Evolutionary conservation across 257 asterid genomes (phyloP).

Genomic region (Nyctanthes arbortristis): DNA sequence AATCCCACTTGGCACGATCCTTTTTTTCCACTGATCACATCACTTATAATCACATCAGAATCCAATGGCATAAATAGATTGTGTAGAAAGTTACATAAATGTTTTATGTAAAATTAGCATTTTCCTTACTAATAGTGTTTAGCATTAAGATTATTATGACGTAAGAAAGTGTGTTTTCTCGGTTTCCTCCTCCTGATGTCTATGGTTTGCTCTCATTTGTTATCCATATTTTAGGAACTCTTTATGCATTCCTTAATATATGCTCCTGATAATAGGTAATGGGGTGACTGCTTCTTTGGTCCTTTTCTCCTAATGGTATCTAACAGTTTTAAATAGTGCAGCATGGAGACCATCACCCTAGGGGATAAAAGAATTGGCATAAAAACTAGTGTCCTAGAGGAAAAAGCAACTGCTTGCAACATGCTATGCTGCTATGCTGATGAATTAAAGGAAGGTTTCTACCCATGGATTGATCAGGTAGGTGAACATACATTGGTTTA

Average conservation of each 20-base stretch:
- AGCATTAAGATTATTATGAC: slow-evolving; percentile 4
- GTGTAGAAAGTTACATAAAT: no score
- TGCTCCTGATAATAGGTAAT: background rate
- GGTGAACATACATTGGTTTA: slow-evolving; percentile 30
- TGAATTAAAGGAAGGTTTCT: slow-evolving; percentile 97
- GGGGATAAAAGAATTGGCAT: slow-evolving; percentile 98
- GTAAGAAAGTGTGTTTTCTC: background rate
- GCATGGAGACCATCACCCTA: slow-evolving; percentile 96
- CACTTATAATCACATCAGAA: no score
- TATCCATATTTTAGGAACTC: background rate
- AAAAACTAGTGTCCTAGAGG: slow-evolving; percentile 94
- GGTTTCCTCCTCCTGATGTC: background rate
- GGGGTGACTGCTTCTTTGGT: background rate
- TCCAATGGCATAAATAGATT: no score
- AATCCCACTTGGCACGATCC: no score
- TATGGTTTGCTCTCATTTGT: background rate
- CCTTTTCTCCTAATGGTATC: background rate
- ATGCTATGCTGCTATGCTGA: slow-evolving; percentile 99
- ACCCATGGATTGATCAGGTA: slow-evolving; percentile 99
- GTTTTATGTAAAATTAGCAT: no score
- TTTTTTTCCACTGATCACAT: no score
- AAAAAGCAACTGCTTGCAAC: slow-evolving; percentile 98
- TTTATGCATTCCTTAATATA: background rate
- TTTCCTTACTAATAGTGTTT: no score
- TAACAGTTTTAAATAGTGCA: slow-evolving; percentile 40